Evolutionary conservation across 306 rosid genomes (phyloP), one percentile per base, ranked within the genome.

Genomic region (Vigna hirtella): DNA sequence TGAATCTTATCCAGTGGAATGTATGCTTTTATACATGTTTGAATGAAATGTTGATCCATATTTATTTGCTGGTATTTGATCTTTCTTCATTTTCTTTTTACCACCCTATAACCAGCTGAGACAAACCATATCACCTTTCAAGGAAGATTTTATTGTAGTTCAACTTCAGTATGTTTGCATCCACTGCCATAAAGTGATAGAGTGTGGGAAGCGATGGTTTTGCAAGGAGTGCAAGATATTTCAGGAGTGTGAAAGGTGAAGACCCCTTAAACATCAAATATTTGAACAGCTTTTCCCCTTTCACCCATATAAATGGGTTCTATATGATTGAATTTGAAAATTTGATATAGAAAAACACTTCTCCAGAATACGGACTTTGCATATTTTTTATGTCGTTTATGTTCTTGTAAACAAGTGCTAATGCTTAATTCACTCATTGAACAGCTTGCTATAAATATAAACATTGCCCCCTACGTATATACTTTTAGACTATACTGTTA

Each of bases 161-260:
- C 84, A 83, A 61, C 73, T 93, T 73, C 96, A 89, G 40, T 64
- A 69, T 85, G 77, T 57, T 48, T 93, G 96, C 86, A 48, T 79
- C 0, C 84, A 76, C 53, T 90, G 93, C 79, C 80, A 63, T 74
- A 77, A 81, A 74, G 77, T 81, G 50, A 87, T 93, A 66, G 52
- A 82, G 59, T 85, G 87, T 22, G 90, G 93, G 57, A 76, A 49
- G 38, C 87, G 86, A 65, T 90, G 91, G 93, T 82, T 83, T 68
- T 90, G 93, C 82, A n/a, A 42, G 14, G 71, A 79, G 66, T 92
- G 95, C 86, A 85, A 78, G 77, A 77, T 81, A 4, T 83, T 82
- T 77, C 91, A 87, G 36, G 85, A 89, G 28, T 93, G 96, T 83
- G 92, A 86, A 75, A 87, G 90, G 97, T 89, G 18, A 77, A 72